Evolutionary conservation across 495 filamentous ascomycete genomes (phyloP), one percentile per base, ranked within the genome.

Genomic region (Penicillium argentinense): DNA sequence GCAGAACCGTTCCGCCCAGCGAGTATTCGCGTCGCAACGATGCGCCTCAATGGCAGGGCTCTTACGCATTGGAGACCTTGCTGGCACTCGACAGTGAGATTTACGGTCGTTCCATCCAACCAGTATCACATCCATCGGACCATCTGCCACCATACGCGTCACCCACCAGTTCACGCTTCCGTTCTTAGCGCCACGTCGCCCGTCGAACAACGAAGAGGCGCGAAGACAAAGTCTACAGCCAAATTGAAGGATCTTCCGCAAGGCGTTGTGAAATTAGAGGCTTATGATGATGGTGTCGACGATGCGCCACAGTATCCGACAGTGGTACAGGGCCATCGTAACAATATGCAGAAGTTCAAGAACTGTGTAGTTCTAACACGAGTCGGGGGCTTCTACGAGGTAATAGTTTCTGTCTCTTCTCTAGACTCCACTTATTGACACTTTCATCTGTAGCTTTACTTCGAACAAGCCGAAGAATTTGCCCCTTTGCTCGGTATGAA

Each of bases 331-430:
- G 89, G 95, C 58, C 90, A 88, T n/a, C 77, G 82, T 26, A 87
- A 85, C 47, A 92, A 95, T 61, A 96, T 98, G 87, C 78, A 81
- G 45, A 89, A 84, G 53, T 96, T 95, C 71, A 80, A 84, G 54
- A 87, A 91, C 52, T 95, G 89, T 65, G 86, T 97, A 18, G 61
- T 98, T 16, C 69, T 98, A 42, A 98, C 93, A 3, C 78, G 91
- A 26, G 89, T 98, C 11, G 93, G 93, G 38, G 81, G 88, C 42
- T 98, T 98, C 67, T 98, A 97, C 70, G 93, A 97, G 69, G 77
- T 83, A 72, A n/a, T n/a, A n/a, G n/a, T n/a, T n/a, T n/a, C n/a
- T n/a, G n/a, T n/a, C n/a, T n/a, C n/a, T n/a, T n/a, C n/a, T n/a
- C n/a, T n/a, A n/a, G n/a, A n/a, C n/a, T n/a, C n/a, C n/a, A 26